A percentile compares a stretch with the other conserved stretches of the same genome.
These are phyloP conservation scores for Colletotrichum sp. DNA, from an alignment of 2,329 filamentous ascomycete genomes.

Conservation along the genomic window DNA sequence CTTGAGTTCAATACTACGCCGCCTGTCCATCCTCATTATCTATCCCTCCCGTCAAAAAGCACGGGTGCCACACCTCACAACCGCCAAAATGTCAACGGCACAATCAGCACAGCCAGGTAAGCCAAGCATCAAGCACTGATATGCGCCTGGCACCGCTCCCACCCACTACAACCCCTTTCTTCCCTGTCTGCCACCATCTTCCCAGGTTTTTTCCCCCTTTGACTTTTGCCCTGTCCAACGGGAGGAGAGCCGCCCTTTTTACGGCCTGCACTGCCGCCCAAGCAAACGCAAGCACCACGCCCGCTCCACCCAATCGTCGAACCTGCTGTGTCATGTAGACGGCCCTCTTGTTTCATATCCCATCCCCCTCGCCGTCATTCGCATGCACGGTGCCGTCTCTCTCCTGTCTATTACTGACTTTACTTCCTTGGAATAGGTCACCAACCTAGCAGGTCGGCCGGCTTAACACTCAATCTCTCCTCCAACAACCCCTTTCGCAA, in stretches of 20 bases:
- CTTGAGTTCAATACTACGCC: conserved; percentile 14
- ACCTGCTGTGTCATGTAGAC: conserved; percentile 49
- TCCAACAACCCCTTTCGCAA: conserved; percentile 87
- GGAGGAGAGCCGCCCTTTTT: conserved; percentile 19
- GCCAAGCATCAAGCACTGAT: conserved; percentile 18
- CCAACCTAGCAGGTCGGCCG: conserved; percentile 47
- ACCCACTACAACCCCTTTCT: conserved; percentile 13
- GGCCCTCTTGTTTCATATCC: conserved; percentile 52
- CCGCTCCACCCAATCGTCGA: conserved; percentile 43
- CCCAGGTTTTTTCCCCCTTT: conserved; percentile 17
- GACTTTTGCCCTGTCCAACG: conserved; percentile 21
- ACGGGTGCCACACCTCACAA: conserved; percentile 15
- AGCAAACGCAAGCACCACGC: conserved; percentile 20
- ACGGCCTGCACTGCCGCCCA: conserved; percentile 19
- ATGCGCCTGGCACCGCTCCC: conserved; percentile 14
- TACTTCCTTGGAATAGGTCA: conserved; percentile 39
- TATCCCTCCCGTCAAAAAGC: conserved; percentile 6
- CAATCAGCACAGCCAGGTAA: conserved; percentile 27
- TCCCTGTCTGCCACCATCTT: conserved; percentile 23
- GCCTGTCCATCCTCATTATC: conserved; percentile 18
- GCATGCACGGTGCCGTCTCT: conserved; percentile 41
- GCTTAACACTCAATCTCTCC: conserved; percentile 69
- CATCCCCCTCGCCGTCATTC: conserved; percentile 46
- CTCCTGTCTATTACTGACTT: conserved; percentile 21
- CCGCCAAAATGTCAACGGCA: conserved; percentile 23